Evolutionary conservation across 805 yeast genomes (phyloP), one percentile per base, ranked within the genome.

Genomic region (Zygoascus flipseniorum): DNA sequence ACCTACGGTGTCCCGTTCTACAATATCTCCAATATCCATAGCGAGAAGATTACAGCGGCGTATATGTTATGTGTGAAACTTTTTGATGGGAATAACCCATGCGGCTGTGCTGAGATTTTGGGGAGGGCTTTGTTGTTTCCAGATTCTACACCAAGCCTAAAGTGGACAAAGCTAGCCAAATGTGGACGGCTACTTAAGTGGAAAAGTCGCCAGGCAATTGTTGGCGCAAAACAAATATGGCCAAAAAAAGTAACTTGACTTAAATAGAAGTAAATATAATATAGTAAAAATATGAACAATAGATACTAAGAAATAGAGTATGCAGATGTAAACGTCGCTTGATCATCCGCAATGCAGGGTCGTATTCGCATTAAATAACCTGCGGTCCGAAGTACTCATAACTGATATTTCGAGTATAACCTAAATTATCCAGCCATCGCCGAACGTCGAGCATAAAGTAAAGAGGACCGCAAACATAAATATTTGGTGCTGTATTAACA

Each of bases 21-120:
- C 81, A 31, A 86, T 84, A 58, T 86, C 92, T 9, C 87, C 86
- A 28, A 85, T 68, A 65, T 83, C 85, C 90, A 85, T 85, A 28
- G 39, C 16, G 8, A 35, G 16, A 35, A 35, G 13, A 10, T n/a
- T n/a, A 10, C n/a, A 35, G 16, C 39, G 8, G 39, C 6, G 28
- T 23, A 6, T 3, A 23, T 23, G 28, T 23, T 23, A 23, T 6
- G 8, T 3, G 39, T 35, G 39, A 35, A 35, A n/a, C 8, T 8
- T 35, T 35, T 35, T 35, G 16, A 11, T 35, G 39, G 16, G 39
- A 35, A 3, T 13, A 35, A 35, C 13, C 4, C 9, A 10, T 35
- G 39, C 39, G 39, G 39, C 39, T 35, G 16, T 35, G 39, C 39
- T 23, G 28, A 23, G 6, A 23, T 23, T 23, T 23, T 3, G 28